Evolutionary conservation across 805 yeast genomes (phyloP).

Genomic region (Ogataea henricii): DNA sequence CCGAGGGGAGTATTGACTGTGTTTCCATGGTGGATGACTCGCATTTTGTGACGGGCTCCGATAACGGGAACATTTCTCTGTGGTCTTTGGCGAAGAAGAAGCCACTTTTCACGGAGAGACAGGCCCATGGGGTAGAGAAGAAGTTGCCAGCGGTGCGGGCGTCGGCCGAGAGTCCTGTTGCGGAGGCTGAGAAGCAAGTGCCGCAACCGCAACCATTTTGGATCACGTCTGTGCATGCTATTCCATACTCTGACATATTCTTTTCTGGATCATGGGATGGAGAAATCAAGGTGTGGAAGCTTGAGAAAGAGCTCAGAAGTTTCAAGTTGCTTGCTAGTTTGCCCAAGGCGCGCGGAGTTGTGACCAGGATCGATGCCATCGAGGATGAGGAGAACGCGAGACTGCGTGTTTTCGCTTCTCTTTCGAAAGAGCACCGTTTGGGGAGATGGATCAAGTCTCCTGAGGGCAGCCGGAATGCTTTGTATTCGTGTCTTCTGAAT

Average conservation of each 20-base stretch:
- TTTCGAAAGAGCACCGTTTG: conserved; percentile 82
- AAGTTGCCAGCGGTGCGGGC: conserved; percentile 47
- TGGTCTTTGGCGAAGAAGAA: conserved; percentile 93
- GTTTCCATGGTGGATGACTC: conserved; percentile 91
- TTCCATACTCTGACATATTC: conserved; percentile 84
- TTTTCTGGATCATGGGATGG: conserved; percentile 92
- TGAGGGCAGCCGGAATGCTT: conserved; percentile 72
- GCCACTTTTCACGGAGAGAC: conserved; percentile 67
- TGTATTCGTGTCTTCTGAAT: conserved; percentile 54
- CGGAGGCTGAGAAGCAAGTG: conserved; percentile 47
- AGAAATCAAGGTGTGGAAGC: conserved; percentile 71
- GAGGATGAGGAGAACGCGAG: conserved; percentile 55
- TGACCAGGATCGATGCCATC: conserved; percentile 57
- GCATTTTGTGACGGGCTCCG: conserved; percentile 92
- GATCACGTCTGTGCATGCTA: conserved; percentile 78
- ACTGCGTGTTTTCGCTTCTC: conserved; percentile 60
- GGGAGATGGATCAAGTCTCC: conserved; percentile 81
- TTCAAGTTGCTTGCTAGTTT: conserved; percentile 61
- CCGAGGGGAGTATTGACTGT: conserved; percentile 89
- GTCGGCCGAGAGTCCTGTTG: conserved; percentile 49
- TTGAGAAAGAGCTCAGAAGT: conserved; percentile 62
- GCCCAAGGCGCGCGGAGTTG: conserved; percentile 65
- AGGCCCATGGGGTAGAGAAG: conserved; percentile 73
- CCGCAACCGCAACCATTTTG: conserved; percentile 79
- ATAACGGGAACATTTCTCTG: conserved; percentile 84